Conservation (phyloP, 768 basidiomycete species). For the Coprinopsis sp. region DNA sequence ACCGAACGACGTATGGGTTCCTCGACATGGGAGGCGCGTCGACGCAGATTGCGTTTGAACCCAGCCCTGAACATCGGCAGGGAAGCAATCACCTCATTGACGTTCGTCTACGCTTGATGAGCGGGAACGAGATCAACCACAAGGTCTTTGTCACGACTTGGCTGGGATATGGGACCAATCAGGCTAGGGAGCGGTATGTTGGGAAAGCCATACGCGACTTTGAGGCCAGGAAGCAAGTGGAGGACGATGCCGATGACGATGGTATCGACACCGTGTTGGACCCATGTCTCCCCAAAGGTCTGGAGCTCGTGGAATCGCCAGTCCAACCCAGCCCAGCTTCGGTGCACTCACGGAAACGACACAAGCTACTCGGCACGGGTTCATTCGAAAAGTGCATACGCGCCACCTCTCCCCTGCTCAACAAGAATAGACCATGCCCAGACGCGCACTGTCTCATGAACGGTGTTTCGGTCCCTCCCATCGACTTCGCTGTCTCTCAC, state of each 20-base stretch:
- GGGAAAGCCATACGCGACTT: constrained; percentile 57
- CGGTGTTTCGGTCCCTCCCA: constrained; percentile 88
- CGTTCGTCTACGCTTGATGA: constrained; percentile 75
- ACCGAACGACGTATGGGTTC: constrained; percentile 90
- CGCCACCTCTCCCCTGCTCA: constrained; percentile 71
- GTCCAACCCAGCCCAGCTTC: constrained; percentile 37
- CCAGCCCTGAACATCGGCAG: constrained; percentile 52
- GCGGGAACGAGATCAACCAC: constrained; percentile 84
- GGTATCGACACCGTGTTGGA: constrained; percentile 53
- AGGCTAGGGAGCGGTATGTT: constrained; percentile 92
- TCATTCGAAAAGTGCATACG: constrained; percentile 83
- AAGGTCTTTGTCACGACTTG: constrained; percentile 97
- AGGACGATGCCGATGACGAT: constrained; percentile 22
- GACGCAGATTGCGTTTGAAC: constrained; percentile 98
- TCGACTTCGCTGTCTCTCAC: constrained; percentile 88
- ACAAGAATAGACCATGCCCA: constrained; percentile 78
- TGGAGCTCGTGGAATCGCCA: constrained; percentile 57
- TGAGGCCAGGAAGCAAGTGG: constrained; percentile 35
- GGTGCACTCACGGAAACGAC: constrained; percentile 45
- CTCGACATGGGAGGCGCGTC: constrained; percentile 99
- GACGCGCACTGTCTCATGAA: constrained; percentile 89
- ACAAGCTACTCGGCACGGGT: constrained; percentile 77
- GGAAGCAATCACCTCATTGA: constrained; percentile 65
- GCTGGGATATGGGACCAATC: constrained; percentile 97
- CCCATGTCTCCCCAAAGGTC: constrained; percentile 83